Percentiles rank a stretch among this genome's conserved stretches.
These are phyloP conservation scores for Thielaviopsis populi DNA, from an alignment of 2,329 filamentous ascomycete genomes.

Conservation along the genomic window DNA sequence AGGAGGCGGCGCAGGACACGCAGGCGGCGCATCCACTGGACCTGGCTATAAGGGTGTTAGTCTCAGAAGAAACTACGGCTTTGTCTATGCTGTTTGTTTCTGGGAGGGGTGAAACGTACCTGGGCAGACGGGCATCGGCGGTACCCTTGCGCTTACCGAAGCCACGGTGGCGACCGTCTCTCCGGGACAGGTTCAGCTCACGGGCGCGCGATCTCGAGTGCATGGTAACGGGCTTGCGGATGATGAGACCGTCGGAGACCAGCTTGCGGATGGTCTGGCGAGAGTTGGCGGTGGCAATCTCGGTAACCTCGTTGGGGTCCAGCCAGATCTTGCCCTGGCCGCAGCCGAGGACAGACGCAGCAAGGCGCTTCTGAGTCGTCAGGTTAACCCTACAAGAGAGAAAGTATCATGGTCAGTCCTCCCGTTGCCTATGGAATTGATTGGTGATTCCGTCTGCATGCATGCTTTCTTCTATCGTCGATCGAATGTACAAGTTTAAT, in stretches of 20 bases:
- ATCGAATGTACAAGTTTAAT: background rate
- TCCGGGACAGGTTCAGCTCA: constrained; percentile 84
- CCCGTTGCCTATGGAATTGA: background rate
- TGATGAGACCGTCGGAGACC: constrained; percentile 98
- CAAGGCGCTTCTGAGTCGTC: constrained; percentile 99
- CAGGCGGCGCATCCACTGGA: constrained; percentile 99
- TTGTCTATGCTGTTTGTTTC: background rate
- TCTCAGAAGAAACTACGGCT: background rate
- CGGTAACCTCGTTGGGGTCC: constrained; percentile 96
- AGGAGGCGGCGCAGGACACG: constrained; percentile 97
- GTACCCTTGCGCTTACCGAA: constrained; percentile 99
- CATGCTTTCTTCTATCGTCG: constrained; percentile 3
- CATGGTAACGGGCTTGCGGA: constrained; percentile 99
- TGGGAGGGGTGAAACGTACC: constrained; percentile 41
- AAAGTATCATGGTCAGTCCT: constrained; percentile 17
- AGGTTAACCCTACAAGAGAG: constrained; percentile 77
- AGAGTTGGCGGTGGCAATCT: constrained; percentile 99
- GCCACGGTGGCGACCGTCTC: constrained; percentile 93
- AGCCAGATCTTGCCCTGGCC: constrained; percentile 99
- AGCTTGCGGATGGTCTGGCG: constrained; percentile 99
- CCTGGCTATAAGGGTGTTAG: constrained; percentile 47
- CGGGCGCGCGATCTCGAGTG: constrained; percentile 95
- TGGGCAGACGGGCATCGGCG: constrained; percentile 96
- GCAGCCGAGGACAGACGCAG: constrained; percentile 95
- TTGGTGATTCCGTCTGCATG: background rate